A percentile compares a stretch with the other conserved stretches of the same genome.
phyloP scores from a whole-genome alignment of 495 filamentous ascomycete genomes.

The Hypoxylon rickii region DNA sequence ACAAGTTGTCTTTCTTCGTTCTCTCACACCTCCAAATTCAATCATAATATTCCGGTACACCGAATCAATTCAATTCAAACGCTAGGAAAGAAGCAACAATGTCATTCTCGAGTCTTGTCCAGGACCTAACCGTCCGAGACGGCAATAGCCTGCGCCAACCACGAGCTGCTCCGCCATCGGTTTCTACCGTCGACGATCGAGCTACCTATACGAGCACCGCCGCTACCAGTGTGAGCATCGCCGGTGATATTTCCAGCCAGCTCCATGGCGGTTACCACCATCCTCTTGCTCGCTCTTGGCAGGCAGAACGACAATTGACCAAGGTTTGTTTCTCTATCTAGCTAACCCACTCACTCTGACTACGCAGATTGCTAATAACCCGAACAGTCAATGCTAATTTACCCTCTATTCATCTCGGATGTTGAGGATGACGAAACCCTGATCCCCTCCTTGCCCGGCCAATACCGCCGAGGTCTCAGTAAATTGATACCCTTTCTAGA shows the following conservation, averaged over 20 bases:
- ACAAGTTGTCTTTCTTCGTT: conserved; percentile 3
- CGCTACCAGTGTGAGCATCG: conserved; percentile 92
- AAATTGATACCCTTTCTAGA: conserved; percentile 80
- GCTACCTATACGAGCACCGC: conserved; percentile 77
- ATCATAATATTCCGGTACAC: no score
- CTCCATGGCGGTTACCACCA: conserved; percentile 95
- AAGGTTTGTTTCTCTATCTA: conserved; percentile 63
- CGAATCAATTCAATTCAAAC: no score
- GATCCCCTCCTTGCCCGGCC: conserved; percentile 87
- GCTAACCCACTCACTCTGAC: no score
- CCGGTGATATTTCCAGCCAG: conserved; percentile 91
- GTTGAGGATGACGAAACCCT: conserved; percentile 87
- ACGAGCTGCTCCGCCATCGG: conserved; percentile 42
- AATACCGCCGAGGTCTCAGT: conserved; percentile 85
- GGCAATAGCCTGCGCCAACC: conserved; percentile 48
- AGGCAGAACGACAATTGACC: conserved; percentile 94
- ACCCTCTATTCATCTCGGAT: conserved; percentile 95
- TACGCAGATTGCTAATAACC: no score
- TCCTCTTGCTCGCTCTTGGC: conserved; percentile 88
- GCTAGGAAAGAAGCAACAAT: no score
- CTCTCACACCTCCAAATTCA: neutral
- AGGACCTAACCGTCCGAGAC: conserved; percentile 74
- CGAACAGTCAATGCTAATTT: conserved; percentile 98
- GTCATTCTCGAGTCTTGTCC: conserved; percentile 92
- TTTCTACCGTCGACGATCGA: conserved; percentile 59